These are phyloP conservation scores for Hansenula sp. DNA, from an alignment of 1,139 yeast genomes.

Conservation along the genomic window DNA sequence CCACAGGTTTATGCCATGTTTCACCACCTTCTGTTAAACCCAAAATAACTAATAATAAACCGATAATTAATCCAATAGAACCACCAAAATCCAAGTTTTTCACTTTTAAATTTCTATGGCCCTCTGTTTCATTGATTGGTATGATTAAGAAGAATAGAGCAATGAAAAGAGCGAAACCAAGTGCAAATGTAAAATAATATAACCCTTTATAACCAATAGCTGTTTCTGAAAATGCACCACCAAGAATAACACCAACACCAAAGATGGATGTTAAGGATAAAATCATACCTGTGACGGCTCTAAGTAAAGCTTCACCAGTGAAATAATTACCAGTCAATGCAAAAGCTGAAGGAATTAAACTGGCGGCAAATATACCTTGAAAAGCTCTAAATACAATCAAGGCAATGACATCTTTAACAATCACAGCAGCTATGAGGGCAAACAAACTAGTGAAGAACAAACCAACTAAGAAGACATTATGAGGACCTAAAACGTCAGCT, in stretches of 20 bases:
- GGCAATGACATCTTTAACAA: slow-evolving; percentile 22
- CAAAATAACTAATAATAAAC: slow-evolving; percentile 25
- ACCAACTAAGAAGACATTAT: slow-evolving; percentile 22
- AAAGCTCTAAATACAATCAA: slow-evolving; percentile 32
- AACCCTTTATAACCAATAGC: slow-evolving; percentile 27
- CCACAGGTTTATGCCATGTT: slow-evolving; percentile 27
- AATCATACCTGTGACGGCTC: slow-evolving; percentile 23
- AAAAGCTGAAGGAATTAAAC: slow-evolving; percentile 28
- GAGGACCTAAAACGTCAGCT: slow-evolving; percentile 31
- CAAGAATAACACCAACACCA: slow-evolving; percentile 29
- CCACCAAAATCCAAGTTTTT: slow-evolving; percentile 26
- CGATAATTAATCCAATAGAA: slow-evolving; percentile 23
- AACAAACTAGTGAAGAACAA: slow-evolving; percentile 21
- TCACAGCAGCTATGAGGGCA: slow-evolving; percentile 26
- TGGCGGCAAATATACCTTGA: slow-evolving; percentile 33
- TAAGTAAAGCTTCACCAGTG: slow-evolving; percentile 20
- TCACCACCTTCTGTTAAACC: slow-evolving; percentile 34
- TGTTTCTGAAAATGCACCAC: slow-evolving; percentile 31
- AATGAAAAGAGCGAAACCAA: slow-evolving; percentile 10
- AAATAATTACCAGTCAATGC: slow-evolving; percentile 28
- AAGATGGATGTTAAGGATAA: slow-evolving; percentile 22
- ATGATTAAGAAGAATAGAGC: slow-evolving; percentile 15
- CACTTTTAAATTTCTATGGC: slow-evolving; percentile 11
- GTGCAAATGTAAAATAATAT: slow-evolving; percentile 26
- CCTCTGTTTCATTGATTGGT: slow-evolving; percentile 17